Percentiles rank a stretch among this genome's conserved stretches.
These are phyloP conservation scores for Cystobasidium slooffiae DNA, from an alignment of 1,284 basidiomycete genomes.

Conservation along the genomic window DNA sequence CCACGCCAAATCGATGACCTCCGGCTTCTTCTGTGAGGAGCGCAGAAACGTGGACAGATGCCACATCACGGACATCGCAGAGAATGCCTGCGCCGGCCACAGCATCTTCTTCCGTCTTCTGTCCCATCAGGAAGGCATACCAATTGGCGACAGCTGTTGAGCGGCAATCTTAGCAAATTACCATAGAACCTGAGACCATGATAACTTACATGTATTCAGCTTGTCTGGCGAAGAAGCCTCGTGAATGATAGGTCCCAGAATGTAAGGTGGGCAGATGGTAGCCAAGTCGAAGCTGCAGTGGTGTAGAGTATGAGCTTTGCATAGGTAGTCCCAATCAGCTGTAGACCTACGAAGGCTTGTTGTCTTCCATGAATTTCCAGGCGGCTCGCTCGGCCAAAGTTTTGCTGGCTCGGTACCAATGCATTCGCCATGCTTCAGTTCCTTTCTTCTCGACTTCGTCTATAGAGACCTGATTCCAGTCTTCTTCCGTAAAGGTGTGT, in stretches of 20 bases:
- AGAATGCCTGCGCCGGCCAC: slow-evolving; percentile 49
- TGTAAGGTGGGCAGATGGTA: slow-evolving; percentile 44
- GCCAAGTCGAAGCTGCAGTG: slow-evolving; percentile 21
- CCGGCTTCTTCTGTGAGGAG: slow-evolving; percentile 53
- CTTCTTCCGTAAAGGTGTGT: slow-evolving; percentile 49
- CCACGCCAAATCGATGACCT: slow-evolving; percentile 55
- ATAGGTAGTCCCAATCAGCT: background rate
- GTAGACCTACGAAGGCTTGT: slow-evolving; percentile 42
- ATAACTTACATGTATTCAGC: slow-evolving; percentile 48
- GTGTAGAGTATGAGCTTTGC: background rate
- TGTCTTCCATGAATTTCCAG: slow-evolving; percentile 48
- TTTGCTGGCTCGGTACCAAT: slow-evolving; percentile 19
- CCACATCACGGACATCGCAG: slow-evolving; percentile 59
- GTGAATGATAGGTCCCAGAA: slow-evolving; percentile 50
- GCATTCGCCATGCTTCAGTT: slow-evolving; percentile 44
- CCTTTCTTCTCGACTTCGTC: slow-evolving; percentile 50
- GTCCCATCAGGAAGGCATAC: slow-evolving; percentile 48
- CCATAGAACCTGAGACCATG: background rate
- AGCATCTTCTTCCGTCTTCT: slow-evolving; percentile 46
- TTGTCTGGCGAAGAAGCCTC: slow-evolving; percentile 43
- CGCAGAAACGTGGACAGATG: slow-evolving; percentile 55
- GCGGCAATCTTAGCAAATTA: background rate
- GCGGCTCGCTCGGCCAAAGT: slow-evolving; percentile 50
- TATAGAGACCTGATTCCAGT: slow-evolving; percentile 49
- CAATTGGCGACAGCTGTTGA: slow-evolving; percentile 44